Evolutionary conservation across 305 asterid species (phyloP), one percentile per base, ranked within the genome.

Genomic region (Nicotiana rustica): DNA sequence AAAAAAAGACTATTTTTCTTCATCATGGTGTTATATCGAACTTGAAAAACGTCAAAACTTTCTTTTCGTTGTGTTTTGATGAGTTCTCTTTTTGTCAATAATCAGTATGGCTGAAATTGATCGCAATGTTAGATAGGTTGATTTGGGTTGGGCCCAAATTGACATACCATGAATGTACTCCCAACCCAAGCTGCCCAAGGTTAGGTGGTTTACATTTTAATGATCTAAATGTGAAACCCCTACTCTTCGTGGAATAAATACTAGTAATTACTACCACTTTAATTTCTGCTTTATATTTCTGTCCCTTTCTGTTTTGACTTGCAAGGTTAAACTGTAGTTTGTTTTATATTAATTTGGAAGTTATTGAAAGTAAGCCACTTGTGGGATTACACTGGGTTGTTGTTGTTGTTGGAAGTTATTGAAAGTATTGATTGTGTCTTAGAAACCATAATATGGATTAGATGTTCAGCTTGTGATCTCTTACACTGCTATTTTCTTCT

Each of bases 401-500:
- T 33, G 33, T 31, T 31, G 35, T 33, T 33, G 35, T 33, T 33
- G 35, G 35, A 68, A 68, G 9, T 68, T 36, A n/a, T 36, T 44
- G 61, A 49, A 71, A 21, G 25, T 44, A 71, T 6, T 71, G 25
- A 4, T 1, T 21, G 36, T 13, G 41, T 47, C 4, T 70, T 44
- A 70, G 18, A 71, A 73, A 25, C 25, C 41, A 49, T 47, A 21
- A 47, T 49, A 29, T 35, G 0, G 29, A 47, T 73, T 47, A 49
- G 21, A 47, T 73, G 62, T 49, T 49, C 62, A 73, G 41, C 13
- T 47, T 49, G 13, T 49, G 78, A 70, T 44, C 78, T 44, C 18
- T 41, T 41, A 41, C 78, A 70, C 49, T 70, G 13, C 38, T 73
- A 2, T 4, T 66, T 33, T 41, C n/a, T 73, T 73, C 57, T 85